Conservation (phyloP, 495 filamentous ascomycete species). For the Evansstolkia leycettana region DNA sequence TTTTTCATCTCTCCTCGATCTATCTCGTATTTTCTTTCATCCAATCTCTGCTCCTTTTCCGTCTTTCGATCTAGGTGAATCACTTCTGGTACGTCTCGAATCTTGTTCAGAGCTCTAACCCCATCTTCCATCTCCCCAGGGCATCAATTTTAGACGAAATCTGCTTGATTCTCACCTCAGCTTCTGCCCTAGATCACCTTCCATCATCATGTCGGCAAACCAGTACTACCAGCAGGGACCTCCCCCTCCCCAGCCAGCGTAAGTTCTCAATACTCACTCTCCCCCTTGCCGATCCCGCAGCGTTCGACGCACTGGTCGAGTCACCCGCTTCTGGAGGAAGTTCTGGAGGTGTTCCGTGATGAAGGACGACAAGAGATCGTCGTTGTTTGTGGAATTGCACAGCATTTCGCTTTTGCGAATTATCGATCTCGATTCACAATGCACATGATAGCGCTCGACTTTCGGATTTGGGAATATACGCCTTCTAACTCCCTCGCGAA, state of each 20-base stretch:
- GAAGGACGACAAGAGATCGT: too few relatives aligned
- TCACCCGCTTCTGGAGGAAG: too few relatives aligned
- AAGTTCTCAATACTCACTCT: background rate
- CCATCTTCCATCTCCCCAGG: background rate
- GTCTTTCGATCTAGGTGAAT: background rate
- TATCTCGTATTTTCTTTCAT: conserved; percentile 1
- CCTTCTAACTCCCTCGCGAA: too few relatives aligned
- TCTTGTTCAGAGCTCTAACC: background rate
- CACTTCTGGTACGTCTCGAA: background rate
- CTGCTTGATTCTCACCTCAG: background rate
- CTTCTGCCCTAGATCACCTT: background rate
- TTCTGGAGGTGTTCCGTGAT: too few relatives aligned
- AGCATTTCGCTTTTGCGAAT: too few relatives aligned
- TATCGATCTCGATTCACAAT: too few relatives aligned
- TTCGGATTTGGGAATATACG: too few relatives aligned
- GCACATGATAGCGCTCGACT: conserved; percentile 1
- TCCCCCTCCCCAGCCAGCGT: conserved; percentile 5
- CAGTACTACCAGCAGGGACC: conserved; percentile 18
- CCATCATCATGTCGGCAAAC: conserved; percentile 22
- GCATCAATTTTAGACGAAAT: too few relatives aligned
- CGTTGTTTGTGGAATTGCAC: too few relatives aligned
- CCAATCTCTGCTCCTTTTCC: conserved; percentile 1
- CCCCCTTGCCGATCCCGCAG: too few relatives aligned
- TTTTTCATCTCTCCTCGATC: conserved; percentile 1
- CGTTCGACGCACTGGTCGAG: too few relatives aligned